Evolutionary conservation across 495 filamentous ascomycete species (phyloP), one percentile per base, ranked within the genome.

Genomic region (Xylaria intraflava): DNA sequence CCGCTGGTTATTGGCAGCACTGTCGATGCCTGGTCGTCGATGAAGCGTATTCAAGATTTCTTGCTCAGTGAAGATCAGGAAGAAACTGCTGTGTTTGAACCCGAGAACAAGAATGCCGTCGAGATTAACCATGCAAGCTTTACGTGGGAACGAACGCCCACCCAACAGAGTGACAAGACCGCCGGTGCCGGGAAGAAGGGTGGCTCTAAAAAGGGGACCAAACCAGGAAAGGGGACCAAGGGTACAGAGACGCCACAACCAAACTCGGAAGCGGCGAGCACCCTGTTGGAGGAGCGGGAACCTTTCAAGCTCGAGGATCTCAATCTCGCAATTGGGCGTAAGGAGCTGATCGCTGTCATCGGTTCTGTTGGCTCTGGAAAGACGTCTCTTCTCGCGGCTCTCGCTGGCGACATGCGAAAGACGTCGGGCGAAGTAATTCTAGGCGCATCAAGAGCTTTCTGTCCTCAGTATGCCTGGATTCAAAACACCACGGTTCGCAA

Each of bases 401-500:
- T 97, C 39, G 92, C 91, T 2, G 91, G 93, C 26, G 91, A 98
- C 58, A 98, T 98, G 93, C 78, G 90, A 17, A 81, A 83, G 64
- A 93, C 88, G 0, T 69, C 71, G 11, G 93, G 93, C 1, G 73
- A 78, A 31, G 77, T 96, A 6, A 77, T 78, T 5, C 72, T 95
- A 48, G 89, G 90, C 42, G 87, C 87, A 1, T 82, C 81, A 1
- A 72, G 90, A 45, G 87, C 90, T 0, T 96, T 94, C 59, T 98
- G 93, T 60, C 90, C 93, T 0, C 93, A 98, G 62, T 95, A 93
- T 62, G 88, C 93, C 3, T 98, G 93, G 93, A 96, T 98, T 42
- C 91, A 96, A 62, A 98, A 96, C 60, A 74, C 89, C 0, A 86
- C 84, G 12, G 84, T 96, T 5, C 83, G 78, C 52, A 79, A 95